Percentiles rank a stretch among this genome's conserved stretches.
These are phyloP conservation scores for Aspergillus nomiae DNA, from an alignment of 2,329 filamentous ascomycete species.

Conservation along the genomic window DNA sequence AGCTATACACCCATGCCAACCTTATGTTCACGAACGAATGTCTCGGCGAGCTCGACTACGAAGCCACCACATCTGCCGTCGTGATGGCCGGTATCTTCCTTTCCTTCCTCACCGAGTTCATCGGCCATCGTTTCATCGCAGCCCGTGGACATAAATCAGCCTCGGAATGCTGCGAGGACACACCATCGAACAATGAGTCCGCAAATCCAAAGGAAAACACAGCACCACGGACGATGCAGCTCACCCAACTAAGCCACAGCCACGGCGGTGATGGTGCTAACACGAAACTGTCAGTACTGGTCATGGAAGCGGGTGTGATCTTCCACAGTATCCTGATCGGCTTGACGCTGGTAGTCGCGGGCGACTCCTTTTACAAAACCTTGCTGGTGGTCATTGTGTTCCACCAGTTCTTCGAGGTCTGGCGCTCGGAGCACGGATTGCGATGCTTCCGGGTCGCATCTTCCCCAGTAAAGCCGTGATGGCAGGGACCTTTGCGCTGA, in stretches of 20 bases:
- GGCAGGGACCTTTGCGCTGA: slow-evolving; percentile 65
- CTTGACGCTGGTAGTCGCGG: slow-evolving; percentile 47
- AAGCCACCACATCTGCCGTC: slow-evolving; percentile 69
- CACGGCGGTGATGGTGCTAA: slow-evolving; percentile 38
- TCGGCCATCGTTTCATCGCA: slow-evolving; percentile 61
- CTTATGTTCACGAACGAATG: slow-evolving; percentile 74
- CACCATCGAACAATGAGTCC: neutral
- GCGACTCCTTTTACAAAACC: slow-evolving; percentile 54
- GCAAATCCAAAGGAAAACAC: slow-evolving; percentile 10
- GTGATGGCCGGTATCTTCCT: slow-evolving; percentile 74
- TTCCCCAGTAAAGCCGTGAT: slow-evolving; percentile 57
- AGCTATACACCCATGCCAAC: slow-evolving; percentile 72
- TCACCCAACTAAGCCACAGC: slow-evolving; percentile 35
- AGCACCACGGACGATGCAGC: slow-evolving; percentile 12
- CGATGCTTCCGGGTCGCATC: slow-evolving; percentile 50
- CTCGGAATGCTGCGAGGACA: neutral
- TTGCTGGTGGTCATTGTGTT: slow-evolving; percentile 69
- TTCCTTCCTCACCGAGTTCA: slow-evolving; percentile 71
- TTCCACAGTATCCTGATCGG: slow-evolving; percentile 69
- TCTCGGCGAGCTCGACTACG: slow-evolving; percentile 66
- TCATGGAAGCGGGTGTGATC: slow-evolving; percentile 73
- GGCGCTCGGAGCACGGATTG: slow-evolving; percentile 71
- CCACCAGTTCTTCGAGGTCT: slow-evolving; percentile 77
- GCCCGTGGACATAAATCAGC: slow-evolving; percentile 22
- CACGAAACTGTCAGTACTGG: slow-evolving; percentile 63